phyloP scores from a whole-genome alignment of 1,284 basidiomycete genomes.

The Psilocybe mexicana region DNA sequence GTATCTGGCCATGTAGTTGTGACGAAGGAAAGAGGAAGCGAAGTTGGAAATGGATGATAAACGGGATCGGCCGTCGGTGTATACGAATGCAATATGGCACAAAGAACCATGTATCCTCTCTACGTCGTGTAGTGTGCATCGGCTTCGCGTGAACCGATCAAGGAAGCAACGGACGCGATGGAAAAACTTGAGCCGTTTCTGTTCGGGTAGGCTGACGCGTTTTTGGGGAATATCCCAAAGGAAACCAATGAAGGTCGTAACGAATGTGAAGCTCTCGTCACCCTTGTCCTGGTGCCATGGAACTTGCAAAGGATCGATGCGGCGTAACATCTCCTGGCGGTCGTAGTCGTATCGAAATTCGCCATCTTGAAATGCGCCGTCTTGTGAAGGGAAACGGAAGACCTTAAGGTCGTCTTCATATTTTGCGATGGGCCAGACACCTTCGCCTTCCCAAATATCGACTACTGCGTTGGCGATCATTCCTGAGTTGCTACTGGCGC shows the following conservation, averaged over 20 bases:
- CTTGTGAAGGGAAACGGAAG: conserved; percentile 21
- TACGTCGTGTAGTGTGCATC: conserved; percentile 19
- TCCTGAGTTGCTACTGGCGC: conserved; percentile 27
- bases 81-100: conserved; percentile 35
- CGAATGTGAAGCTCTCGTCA: background rate
- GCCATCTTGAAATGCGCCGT: background rate
- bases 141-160: background rate
- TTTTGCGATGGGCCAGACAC: conserved; percentile 24
- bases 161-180: conserved; percentile 13
- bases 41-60: conserved; percentile 33
- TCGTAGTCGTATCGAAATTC: conserved; percentile 20
- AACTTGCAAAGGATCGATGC: conserved; percentile 20
- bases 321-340: background rate
- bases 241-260: conserved; percentile 26
- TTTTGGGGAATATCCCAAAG: conserved; percentile 21
- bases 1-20: conserved; percentile 12
- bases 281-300: conserved; percentile 33
- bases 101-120: conserved; percentile 34
- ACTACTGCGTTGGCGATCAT: conserved; percentile 28
- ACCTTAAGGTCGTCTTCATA: conserved; percentile 28
- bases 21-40: conserved; percentile 23
- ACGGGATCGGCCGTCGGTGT: conserved; percentile 28
- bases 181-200: conserved; percentile 24
- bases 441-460: conserved; percentile 26
- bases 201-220: conserved; percentile 18